Evolutionary conservation across 1,284 basidiomycete species (phyloP).

Genomic region (Papiliotrema terrestris): DNA sequence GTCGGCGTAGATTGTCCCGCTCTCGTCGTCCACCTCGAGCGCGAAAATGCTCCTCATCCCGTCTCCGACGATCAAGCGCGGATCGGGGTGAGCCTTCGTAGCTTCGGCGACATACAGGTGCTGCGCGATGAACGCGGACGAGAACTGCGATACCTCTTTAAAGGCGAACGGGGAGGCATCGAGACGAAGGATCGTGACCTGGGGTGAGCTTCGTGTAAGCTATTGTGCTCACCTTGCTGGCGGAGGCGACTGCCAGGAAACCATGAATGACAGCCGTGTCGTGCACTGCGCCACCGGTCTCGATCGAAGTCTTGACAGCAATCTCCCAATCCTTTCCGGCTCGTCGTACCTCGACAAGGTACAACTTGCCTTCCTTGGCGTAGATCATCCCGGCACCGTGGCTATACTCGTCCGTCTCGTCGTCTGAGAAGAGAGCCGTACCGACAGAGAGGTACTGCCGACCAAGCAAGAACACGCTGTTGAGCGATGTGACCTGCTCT

Average conservation of each 20-base stretch:
- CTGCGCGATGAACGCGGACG: conserved; percentile 72
- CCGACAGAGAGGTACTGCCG: conserved; percentile 41
- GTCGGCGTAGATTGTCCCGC: conserved; percentile 56
- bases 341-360: conserved; percentile 27
- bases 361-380: conserved; percentile 37
- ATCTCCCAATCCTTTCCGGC: conserved; percentile 19
- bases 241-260: conserved; percentile 60
- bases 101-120: conserved; percentile 51
- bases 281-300: conserved; percentile 39
- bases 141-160: conserved; percentile 59
- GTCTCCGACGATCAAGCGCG: conserved; percentile 66
- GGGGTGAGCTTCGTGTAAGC: background rate
- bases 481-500: conserved; percentile 33
- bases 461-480: conserved; percentile 27
- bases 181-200: conserved; percentile 32
- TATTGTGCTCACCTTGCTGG: conserved; percentile 63
- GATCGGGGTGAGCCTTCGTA: conserved; percentile 43
- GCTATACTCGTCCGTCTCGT: conserved; percentile 26
- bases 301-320: conserved; percentile 13
- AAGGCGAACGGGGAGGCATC: conserved; percentile 35
- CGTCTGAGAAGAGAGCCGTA: conserved; percentile 35
- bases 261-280: conserved; percentile 41
- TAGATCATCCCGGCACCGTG: conserved; percentile 21
- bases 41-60: conserved; percentile 76
- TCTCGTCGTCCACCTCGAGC: conserved; percentile 55